These are phyloP conservation scores for Ogataea minuta DNA, from an alignment of 805 yeast genomes.

Conservation along the genomic window DNA sequence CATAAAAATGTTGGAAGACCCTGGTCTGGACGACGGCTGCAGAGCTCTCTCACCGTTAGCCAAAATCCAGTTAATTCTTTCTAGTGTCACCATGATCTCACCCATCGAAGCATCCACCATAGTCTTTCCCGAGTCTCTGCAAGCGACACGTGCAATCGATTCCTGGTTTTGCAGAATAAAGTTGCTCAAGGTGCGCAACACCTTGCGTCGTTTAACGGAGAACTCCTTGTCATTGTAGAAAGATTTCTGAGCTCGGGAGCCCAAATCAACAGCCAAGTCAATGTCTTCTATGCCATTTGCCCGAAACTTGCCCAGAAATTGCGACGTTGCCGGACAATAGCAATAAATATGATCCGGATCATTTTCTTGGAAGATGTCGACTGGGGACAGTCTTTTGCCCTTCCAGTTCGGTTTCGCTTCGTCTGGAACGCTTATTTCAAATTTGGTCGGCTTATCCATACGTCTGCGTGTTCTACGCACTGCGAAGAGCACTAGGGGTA, in stretches of 20 bases:
- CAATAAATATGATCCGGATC: conserved; percentile 74
- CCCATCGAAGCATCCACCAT: conserved; percentile 96
- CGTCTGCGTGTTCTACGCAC: conserved; percentile 26
- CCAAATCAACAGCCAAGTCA: conserved; percentile 56
- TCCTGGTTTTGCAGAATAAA: conserved; percentile 81
- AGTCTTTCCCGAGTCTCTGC: conserved; percentile 95
- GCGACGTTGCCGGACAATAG: conserved; percentile 97
- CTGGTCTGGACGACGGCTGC: conserved; percentile 73
- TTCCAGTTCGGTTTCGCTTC: conserved; percentile 91
- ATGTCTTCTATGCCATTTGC: conserved; percentile 69
- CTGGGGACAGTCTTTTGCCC: conserved; percentile 71
- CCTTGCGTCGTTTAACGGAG: conserved; percentile 55
- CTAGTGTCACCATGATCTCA: conserved; percentile 91
- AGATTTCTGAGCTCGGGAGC: conserved; percentile 51
- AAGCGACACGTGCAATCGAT: conserved; percentile 84
- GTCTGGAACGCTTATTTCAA: conserved; percentile 61
- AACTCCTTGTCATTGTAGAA: conserved; percentile 57
- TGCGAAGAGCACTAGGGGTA: conserved; percentile 23
- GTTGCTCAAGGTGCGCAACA: conserved; percentile 67
- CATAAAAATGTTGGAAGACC: conserved; percentile 83
- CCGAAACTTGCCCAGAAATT: conserved; percentile 68
- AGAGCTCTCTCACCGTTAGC: conserved; percentile 76
- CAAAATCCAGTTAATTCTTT: conserved; percentile 87
- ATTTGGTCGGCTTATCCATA: conserved; percentile 39
- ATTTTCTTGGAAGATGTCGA: conserved; percentile 53